Evolutionary conservation across 768 basidiomycete species (phyloP), one percentile per base, ranked within the genome.

Genomic region (Russula virescens): DNA sequence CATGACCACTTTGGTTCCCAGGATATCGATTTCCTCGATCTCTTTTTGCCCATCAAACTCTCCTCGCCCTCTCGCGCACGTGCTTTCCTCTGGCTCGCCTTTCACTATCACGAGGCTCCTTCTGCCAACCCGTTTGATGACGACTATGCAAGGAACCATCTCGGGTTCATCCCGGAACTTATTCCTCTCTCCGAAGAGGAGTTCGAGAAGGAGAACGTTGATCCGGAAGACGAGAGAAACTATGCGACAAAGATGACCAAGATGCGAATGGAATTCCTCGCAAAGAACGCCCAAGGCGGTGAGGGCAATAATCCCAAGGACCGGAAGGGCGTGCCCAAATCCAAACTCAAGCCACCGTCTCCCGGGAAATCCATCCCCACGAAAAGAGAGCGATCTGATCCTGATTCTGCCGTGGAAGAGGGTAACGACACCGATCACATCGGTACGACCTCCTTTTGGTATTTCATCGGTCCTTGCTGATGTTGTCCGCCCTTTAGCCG

Each of bases 51-150:
- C 7, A 71, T 75, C 42, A 64, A 71, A 40, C 63, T 78, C 43
- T 75, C 79, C 3, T 78, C 80, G 8, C 64, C 60, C 13, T 74
- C 76, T 42, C 77, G 80, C 18, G 79, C 80, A 0, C 72, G 70
- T 14, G 78, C 77, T 5, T 78, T 83, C 65, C 77, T 82, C 28
- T 79, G 78, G 75, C 72, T 81, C 28, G 69, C 79, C 54, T 78
- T 75, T 68, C 78, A 79, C 65, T 79, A 80, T 68, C 74, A 80
- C 67, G 80, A 82, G 67, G 67, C 68, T 19, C 66, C 72, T 10
- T 59, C 67, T 1, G 61, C 59, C 31, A 80, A 80, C 57, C 75
- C 78, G 1, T 80, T 79, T 67, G 67, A 71, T 26, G 71, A 74
- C 53, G 71, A 73, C 9, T 69, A 72, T 45, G 62, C 73, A 9